Evolutionary conservation across 2,329 filamentous ascomycete species (phyloP).

Genomic region (Stachybotrys chlorohalonatus): DNA sequence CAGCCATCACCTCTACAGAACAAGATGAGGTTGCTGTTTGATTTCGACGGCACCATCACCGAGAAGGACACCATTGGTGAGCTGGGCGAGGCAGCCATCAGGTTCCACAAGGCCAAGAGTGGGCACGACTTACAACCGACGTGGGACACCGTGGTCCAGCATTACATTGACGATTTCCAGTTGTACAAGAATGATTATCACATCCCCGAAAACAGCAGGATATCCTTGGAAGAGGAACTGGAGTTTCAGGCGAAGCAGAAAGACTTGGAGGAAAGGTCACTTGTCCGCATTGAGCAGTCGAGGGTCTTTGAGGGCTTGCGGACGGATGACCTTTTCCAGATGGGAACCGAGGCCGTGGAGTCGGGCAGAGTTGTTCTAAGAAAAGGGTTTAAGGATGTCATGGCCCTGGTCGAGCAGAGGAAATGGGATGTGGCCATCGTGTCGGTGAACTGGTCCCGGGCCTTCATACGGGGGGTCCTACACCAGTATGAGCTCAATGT

Average conservation of each 20-base stretch:
- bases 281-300: slow-evolving; percentile 31
- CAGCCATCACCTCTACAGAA: neutral
- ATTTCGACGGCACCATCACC: slow-evolving; percentile 54
- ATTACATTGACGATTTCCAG: slow-evolving; percentile 33
- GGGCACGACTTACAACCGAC: slow-evolving; percentile 22
- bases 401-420: slow-evolving; percentile 13
- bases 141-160: slow-evolving; percentile 36
- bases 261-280: slow-evolving; percentile 35
- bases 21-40: slow-evolving; percentile 39
- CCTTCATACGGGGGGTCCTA: slow-evolving; percentile 37
- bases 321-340: slow-evolving; percentile 19
- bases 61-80: slow-evolving; percentile 40
- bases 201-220: slow-evolving; percentile 22
- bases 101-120: slow-evolving; percentile 15
- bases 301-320: slow-evolving; percentile 35
- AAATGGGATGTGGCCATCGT: slow-evolving; percentile 33
- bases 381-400: slow-evolving; percentile 28
- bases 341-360: slow-evolving; percentile 26
- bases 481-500: slow-evolving; percentile 21
- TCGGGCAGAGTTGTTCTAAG: slow-evolving; percentile 24
- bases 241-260: slow-evolving; percentile 33
- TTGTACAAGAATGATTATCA: slow-evolving; percentile 24
- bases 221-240: slow-evolving; percentile 27
- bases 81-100: slow-evolving; percentile 35
- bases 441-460: slow-evolving; percentile 42